Conservation (phyloP, 1,284 basidiomycete genomes). For the Cutaneotrichosporon mucoides region DNA sequence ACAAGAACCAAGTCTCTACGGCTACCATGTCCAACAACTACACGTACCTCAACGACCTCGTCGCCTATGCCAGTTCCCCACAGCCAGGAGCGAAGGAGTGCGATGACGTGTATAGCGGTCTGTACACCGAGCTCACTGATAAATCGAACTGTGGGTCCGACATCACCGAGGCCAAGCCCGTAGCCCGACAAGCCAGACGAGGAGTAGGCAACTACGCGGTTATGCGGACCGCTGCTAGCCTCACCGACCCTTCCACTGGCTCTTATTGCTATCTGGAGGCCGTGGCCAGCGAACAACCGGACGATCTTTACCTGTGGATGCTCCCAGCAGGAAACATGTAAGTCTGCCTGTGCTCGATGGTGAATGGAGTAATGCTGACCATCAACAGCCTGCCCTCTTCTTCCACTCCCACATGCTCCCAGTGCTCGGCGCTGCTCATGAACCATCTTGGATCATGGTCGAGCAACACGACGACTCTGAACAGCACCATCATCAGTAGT, state of each 20-base stretch:
- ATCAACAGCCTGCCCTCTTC: slow-evolving; percentile 32
- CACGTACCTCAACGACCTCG: slow-evolving; percentile 60
- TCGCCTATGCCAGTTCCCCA: slow-evolving; percentile 45
- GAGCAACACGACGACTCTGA: slow-evolving; percentile 31
- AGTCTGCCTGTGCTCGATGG: slow-evolving; percentile 13
- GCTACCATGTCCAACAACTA: slow-evolving; percentile 60
- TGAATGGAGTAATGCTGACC: background rate
- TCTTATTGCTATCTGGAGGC: slow-evolving; percentile 46
- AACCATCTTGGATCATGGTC: slow-evolving; percentile 27
- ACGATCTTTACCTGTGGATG: slow-evolving; percentile 46
- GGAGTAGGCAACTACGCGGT: slow-evolving; percentile 44
- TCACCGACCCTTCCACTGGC: slow-evolving; percentile 33
- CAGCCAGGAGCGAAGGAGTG: slow-evolving; percentile 25
- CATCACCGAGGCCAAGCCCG: slow-evolving; percentile 23
- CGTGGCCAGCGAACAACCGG: slow-evolving; percentile 29
- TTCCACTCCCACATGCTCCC: slow-evolving; percentile 42
- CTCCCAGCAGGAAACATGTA: slow-evolving; percentile 41
- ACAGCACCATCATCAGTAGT: slow-evolving; percentile 29
- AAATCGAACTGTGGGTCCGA: slow-evolving; percentile 39
- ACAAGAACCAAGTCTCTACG: slow-evolving; percentile 41
- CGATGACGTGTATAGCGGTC: slow-evolving; percentile 25
- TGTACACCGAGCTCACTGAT: slow-evolving; percentile 20
- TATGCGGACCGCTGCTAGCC: slow-evolving; percentile 33
- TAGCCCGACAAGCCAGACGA: slow-evolving; percentile 26
- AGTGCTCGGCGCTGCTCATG: slow-evolving; percentile 40